Percentiles rank a stretch among this genome's conserved stretches.
phyloP scores from a whole-genome alignment of 179 eudicot species.

The Pouteria campechiana region DNA sequence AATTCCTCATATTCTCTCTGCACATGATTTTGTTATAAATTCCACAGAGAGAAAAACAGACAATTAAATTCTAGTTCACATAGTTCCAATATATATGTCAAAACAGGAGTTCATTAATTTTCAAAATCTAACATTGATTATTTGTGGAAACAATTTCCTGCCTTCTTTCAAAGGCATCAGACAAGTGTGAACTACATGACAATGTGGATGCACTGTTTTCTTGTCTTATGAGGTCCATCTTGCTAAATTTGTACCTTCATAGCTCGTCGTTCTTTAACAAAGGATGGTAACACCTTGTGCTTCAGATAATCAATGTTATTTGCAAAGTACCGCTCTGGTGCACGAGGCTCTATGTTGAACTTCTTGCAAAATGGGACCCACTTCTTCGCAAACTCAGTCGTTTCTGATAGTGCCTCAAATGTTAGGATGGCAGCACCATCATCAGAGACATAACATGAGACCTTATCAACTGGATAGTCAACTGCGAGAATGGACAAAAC shows the following conservation, averaged over 20 bases:
- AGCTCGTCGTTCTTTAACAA: conserved; percentile 94
- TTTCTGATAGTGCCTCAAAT: conserved; percentile 83
- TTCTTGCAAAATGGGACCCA: conserved; percentile 97
- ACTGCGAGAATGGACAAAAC: conserved; percentile 89
- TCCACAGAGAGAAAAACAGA: neutral
- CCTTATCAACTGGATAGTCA: conserved; percentile 90
- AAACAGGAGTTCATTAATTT: too few relatives aligned
- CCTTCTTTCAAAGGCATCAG: too few relatives aligned
- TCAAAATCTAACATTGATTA: too few relatives aligned
- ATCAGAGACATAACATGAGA: conserved; percentile 91
- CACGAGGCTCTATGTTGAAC: conserved; percentile 79
- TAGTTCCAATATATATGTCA: too few relatives aligned
- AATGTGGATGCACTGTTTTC: too few relatives aligned
- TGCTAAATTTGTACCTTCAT: too few relatives aligned
- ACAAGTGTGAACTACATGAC: too few relatives aligned
- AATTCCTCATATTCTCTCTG: conserved; percentile 96
- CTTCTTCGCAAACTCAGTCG: conserved; percentile 86
- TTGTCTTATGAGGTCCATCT: too few relatives aligned
- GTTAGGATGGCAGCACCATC: conserved; percentile 98
- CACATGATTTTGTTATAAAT: neutral
- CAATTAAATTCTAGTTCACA: neutral
- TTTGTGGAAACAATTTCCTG: too few relatives aligned
- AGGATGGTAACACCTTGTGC: conserved; percentile 87
- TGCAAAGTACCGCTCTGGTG: conserved; percentile 91
- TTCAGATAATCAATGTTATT: conserved; percentile 85